Evolutionary conservation across 345 rosid species (phyloP).

Genomic region (Lepidium sativum): DNA sequence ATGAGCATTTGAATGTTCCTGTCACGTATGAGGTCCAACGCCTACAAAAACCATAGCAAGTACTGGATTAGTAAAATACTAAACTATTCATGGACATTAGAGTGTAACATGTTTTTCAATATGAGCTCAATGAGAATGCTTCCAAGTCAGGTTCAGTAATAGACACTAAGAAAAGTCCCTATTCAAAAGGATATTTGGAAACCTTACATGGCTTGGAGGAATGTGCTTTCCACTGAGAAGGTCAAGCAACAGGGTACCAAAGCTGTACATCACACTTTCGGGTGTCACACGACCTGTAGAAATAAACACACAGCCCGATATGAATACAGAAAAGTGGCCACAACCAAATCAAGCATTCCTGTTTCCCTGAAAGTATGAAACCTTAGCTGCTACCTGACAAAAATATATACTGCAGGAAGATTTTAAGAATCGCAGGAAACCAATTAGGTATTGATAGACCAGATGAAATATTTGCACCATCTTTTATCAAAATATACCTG

Average conservation of each 20-base stretch:
- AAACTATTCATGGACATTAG: background rate
- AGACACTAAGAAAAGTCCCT: background rate
- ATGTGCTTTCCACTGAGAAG: constrained; percentile 91
- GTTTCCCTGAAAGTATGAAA: background rate
- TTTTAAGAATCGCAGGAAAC: background rate
- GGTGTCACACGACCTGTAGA: constrained; percentile 70
- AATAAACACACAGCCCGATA: background rate
- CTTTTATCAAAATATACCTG: constrained; percentile 36
- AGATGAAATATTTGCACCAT: background rate
- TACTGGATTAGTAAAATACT: background rate
- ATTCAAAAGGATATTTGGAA: constrained; percentile 1
- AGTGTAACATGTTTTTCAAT: background rate
- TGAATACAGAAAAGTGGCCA: background rate
- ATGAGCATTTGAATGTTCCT: constrained; percentile 70
- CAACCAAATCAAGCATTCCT: background rate
- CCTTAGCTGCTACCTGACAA: background rate
- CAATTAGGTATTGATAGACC: background rate
- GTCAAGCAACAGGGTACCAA: constrained; percentile 79
- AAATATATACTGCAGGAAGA: background rate
- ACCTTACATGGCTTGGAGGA: constrained; percentile 82
- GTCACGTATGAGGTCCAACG: constrained; percentile 79
- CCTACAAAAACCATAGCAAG: constrained; percentile 35
- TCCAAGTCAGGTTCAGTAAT: background rate
- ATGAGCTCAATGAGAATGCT: background rate
- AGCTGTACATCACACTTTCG: constrained; percentile 94